Evolutionary conservation across 352 stramenopile genomes (phyloP).

Genomic region (Phytophthora brassicae): DNA sequence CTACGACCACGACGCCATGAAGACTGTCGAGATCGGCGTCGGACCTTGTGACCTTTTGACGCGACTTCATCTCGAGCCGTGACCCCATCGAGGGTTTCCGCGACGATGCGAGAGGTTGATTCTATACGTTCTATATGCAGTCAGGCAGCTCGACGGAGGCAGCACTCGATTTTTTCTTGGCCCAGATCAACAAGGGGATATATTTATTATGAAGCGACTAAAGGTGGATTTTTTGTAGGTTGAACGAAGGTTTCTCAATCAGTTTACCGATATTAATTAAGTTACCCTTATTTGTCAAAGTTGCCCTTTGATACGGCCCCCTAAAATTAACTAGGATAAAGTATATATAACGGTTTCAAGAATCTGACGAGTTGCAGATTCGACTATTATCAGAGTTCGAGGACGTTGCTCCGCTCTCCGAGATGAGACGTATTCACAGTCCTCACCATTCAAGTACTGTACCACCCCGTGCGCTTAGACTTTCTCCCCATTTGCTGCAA

Average conservation of each 20-base stretch:
- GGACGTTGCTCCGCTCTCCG: neutral
- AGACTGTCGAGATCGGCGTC: constrained; percentile 42
- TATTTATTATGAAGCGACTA: too few species aligned
- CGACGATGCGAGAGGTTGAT: constrained; percentile 33
- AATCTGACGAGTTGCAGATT: constrained; percentile 10
- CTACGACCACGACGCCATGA: constrained; percentile 40
- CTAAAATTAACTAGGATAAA: constrained; percentile 3
- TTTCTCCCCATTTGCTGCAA: neutral
- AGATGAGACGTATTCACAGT: constrained; percentile 1
- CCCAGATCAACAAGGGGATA: constrained; percentile 15
- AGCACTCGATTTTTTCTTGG: constrained; percentile 37
- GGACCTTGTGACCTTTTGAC: constrained; percentile 60
- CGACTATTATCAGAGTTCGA: neutral
- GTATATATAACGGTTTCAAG: neutral
- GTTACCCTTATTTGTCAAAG: too few species aligned
- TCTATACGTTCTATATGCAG: constrained; percentile 44
- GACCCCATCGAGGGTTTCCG: constrained; percentile 63
- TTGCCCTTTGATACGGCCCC: constrained; percentile 6
- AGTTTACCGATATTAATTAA: too few species aligned
- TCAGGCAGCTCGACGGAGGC: constrained; percentile 17
- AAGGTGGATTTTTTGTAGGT: too few species aligned
- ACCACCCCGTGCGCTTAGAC: constrained; percentile 1
- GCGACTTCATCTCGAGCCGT: constrained; percentile 36
- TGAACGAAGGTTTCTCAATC: too few species aligned
- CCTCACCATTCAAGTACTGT: constrained; percentile 4